Evolutionary conservation across 768 basidiomycete genomes (phyloP).

Genomic region (Suillus hirtellus): DNA sequence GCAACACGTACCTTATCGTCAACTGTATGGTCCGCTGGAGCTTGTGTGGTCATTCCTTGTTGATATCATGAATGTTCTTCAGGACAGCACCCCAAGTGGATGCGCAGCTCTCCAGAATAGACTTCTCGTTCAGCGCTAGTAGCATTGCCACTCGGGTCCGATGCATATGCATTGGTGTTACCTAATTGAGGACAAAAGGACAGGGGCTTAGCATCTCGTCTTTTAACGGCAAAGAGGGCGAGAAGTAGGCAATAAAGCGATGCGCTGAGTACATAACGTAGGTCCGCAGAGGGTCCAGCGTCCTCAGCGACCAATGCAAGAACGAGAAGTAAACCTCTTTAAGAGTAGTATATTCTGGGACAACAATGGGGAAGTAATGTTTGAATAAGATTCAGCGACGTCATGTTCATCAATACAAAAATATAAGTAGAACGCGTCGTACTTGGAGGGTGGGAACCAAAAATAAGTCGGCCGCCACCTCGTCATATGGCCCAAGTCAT

Average conservation of each 20-base stretch:
- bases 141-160: conserved; percentile 48
- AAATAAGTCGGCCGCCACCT: not conserved
- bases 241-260: not conserved
- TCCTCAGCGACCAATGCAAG: conserved; percentile 26
- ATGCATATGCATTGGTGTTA: conserved; percentile 33
- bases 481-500: not conserved
- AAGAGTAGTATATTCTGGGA: conserved; percentile 3
- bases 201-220: conserved; percentile 17
- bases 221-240: not conserved
- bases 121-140: conserved; percentile 49
- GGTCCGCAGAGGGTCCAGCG: conserved; percentile 18
- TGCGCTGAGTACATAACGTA: not conserved
- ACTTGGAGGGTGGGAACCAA: not conserved
- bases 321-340: conserved; percentile 11
- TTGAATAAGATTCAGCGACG: not conserved
- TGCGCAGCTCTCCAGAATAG: conserved; percentile 54
- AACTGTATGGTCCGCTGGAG: not conserved
- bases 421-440: not conserved
- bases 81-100: conserved; percentile 41
- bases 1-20: conserved; percentile 7
- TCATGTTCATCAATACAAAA: not conserved
- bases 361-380: conserved; percentile 5
- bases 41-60: not conserved
- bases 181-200: conserved; percentile 29
- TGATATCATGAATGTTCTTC: not conserved